phyloP scores from a whole-genome alignment of 2,329 filamentous ascomycete genomes.

The Periconia sp. region DNA sequence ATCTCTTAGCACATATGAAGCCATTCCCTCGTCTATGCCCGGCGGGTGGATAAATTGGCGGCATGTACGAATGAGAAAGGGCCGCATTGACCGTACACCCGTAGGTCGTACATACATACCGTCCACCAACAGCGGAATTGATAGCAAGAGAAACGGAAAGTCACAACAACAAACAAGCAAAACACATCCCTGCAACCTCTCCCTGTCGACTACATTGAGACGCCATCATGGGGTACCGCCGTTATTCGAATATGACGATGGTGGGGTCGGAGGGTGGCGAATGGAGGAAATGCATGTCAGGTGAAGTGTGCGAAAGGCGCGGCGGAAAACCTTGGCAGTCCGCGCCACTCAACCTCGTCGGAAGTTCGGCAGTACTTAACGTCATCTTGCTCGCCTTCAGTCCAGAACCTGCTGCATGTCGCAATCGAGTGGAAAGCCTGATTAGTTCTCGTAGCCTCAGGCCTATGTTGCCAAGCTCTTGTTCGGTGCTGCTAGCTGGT shows the following conservation, averaged over 20 bases:
- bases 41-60: not conserved
- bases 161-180: no score
- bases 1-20: not conserved
- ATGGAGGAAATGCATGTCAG: conserved; percentile 8
- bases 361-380: conserved; percentile 3
- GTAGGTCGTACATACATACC: not conserved
- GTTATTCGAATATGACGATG: conserved; percentile 14
- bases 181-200: not conserved
- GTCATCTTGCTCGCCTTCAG: not conserved
- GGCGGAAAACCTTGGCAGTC: conserved; percentile 25
- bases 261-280: not conserved
- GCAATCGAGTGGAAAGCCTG: not conserved
- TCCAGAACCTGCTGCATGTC: not conserved
- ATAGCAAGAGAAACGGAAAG: no score
- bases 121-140: no score
- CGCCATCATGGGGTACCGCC: conserved; percentile 1
- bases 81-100: not conserved
- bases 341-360: conserved; percentile 14
- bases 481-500: not conserved
- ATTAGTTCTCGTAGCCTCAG: not conserved
- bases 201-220: not conserved
- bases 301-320: conserved; percentile 11
- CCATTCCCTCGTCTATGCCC: not conserved
- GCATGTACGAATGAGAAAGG: not conserved
- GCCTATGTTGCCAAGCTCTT: conserved; percentile 1